A percentile compares a stretch with the other conserved stretches of the same genome.
Conservation (phyloP, 345 rosid species). For the Populus euphratica region DNA sequence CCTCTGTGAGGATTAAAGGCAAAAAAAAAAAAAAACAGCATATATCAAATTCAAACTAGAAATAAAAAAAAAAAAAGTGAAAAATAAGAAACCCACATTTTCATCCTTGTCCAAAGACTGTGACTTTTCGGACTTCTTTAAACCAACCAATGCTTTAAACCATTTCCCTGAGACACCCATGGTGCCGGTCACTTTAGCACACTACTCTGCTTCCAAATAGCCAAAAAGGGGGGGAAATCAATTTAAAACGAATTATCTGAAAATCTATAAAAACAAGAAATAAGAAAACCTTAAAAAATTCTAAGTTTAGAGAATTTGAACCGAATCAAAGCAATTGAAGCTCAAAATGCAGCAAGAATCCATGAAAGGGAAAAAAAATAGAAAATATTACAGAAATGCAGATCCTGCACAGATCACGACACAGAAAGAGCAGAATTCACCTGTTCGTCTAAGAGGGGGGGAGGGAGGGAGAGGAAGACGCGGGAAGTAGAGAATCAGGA, state of each 20-base stretch:
- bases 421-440: conserved; percentile 14
- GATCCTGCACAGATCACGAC: not conserved
- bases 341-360: not conserved
- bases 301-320: not conserved
- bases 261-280: not conserved
- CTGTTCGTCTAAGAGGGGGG: not conserved
- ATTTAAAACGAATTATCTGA: not conserved
- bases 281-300: not conserved
- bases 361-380: not conserved
- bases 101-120: conserved; percentile 59
- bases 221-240: conserved; percentile 9
- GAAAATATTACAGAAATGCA: not conserved
- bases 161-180: conserved; percentile 98
- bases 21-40: not conserved
- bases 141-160: conserved; percentile 86
- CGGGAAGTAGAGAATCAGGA: not conserved
- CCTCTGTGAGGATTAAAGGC: conserved; percentile 36
- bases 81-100: conserved; percentile 46
- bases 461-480: not conserved
- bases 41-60: not conserved
- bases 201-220: conserved; percentile 29
- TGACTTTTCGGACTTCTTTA: conserved; percentile 71
- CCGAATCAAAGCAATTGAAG: not conserved
- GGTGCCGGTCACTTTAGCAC: conserved; percentile 13
- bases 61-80: not conserved